These are phyloP conservation scores for Monilinia aucupariae DNA, from an alignment of 2,329 filamentous ascomycete genomes.

Conservation along the genomic window DNA sequence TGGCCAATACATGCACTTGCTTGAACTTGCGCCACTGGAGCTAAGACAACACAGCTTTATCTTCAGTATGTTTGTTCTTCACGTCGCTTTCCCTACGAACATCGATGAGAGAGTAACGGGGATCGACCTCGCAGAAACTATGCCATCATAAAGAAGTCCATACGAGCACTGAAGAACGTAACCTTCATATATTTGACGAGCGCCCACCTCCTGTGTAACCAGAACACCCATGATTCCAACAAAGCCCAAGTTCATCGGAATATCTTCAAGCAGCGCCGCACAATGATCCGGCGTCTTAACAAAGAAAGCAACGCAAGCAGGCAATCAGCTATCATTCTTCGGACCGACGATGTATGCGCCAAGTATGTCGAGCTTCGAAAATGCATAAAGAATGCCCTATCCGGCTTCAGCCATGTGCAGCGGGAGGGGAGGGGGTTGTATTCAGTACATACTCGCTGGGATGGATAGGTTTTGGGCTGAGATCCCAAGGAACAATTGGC, in stretches of 20 bases:
- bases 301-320: not conserved
- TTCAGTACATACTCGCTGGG: not conserved
- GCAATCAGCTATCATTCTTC: not conserved
- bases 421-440: not conserved
- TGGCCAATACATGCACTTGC: not conserved
- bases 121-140: not conserved
- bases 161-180: not conserved
- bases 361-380: slow-evolving; percentile 4
- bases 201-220: not conserved
- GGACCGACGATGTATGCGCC: slow-evolving; percentile 10
- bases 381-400: not conserved
- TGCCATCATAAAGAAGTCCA: not conserved
- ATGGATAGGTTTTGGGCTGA: not conserved
- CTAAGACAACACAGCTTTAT: not conserved
- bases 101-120: not conserved
- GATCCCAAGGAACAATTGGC: not conserved
- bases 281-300: not conserved
- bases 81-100: not conserved
- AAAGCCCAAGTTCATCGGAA: not conserved
- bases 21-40: not conserved
- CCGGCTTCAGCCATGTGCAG: slow-evolving; percentile 2
- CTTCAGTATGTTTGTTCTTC: not conserved
- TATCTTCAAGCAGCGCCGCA: too few relatives aligned
- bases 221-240: not conserved
- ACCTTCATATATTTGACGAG: not conserved